A percentile compares a stretch with the other conserved stretches of the same genome.
Evolutionary conservation across 768 basidiomycete species (phyloP).

Genomic region (Tricholoma sp.): DNA sequence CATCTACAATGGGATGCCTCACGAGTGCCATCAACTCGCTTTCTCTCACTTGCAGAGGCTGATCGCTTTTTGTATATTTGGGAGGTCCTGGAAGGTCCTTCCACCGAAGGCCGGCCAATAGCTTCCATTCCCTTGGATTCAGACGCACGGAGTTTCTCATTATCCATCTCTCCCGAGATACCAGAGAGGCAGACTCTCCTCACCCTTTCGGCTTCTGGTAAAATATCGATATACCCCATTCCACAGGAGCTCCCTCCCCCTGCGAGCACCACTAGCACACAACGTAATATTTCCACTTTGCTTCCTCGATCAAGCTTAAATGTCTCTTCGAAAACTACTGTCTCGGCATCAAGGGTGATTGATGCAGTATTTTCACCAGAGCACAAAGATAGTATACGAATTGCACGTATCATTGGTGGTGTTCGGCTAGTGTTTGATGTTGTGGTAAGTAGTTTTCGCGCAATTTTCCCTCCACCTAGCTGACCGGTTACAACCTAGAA

Average conservation of each 20-base stretch:
- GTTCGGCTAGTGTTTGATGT: constrained; percentile 55
- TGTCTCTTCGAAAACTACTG: constrained; percentile 33
- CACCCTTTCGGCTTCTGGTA: constrained; percentile 54
- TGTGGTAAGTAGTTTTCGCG: constrained; percentile 39
- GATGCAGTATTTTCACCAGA: constrained; percentile 41
- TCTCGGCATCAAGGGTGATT: constrained; percentile 34
- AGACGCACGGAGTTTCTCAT: constrained; percentile 44
- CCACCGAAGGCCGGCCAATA: constrained; percentile 44
- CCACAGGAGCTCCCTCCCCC: constrained; percentile 39
- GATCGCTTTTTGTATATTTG: constrained; percentile 63
- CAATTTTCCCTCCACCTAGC: neutral
- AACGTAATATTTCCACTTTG: constrained; percentile 45
- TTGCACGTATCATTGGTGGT: constrained; percentile 52
- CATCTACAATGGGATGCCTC: constrained; percentile 47
- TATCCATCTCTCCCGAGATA: constrained; percentile 21
- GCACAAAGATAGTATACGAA: constrained; percentile 38
- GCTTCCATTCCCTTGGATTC: constrained; percentile 63
- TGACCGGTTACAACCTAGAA: constrained; percentile 29
- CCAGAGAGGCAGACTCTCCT: constrained; percentile 38
- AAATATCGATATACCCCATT: constrained; percentile 51
- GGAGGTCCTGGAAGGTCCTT: constrained; percentile 40
- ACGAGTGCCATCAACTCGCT: constrained; percentile 35
- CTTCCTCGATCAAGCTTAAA: constrained; percentile 46
- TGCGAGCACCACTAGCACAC: constrained; percentile 32
- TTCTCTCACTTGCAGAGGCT: constrained; percentile 55